Evolutionary conservation across 2,329 filamentous ascomycete species (phyloP).

Genomic region (Cercospora zeina): DNA sequence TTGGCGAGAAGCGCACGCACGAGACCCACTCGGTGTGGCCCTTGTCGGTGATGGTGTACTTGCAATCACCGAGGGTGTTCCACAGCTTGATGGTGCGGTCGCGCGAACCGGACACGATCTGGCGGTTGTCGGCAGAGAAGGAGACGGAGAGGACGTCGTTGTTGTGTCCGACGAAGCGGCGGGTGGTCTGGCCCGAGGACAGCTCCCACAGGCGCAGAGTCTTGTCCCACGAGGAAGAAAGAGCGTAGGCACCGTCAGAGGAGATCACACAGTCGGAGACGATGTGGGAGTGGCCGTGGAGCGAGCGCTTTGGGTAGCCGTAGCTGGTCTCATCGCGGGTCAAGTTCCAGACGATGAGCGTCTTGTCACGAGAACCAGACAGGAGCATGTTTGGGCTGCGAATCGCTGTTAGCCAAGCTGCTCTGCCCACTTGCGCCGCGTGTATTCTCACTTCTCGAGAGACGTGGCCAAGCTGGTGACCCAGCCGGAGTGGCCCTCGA

Average conservation of each 20-base stretch:
- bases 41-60: constrained; percentile 99
- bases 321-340: constrained; percentile 98
- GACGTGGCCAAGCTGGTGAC: constrained; percentile 98
- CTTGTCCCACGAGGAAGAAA: constrained; percentile 99
- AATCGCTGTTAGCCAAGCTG: constrained; percentile 16
- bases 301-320: constrained; percentile 98
- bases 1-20: constrained; percentile 98
- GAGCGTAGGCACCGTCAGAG: constrained; percentile 97
- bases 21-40: constrained; percentile 99
- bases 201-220: constrained; percentile 99
- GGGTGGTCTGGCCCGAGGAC: constrained; percentile 92
- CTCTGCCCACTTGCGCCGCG: constrained; percentile 40
- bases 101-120: constrained; percentile 98
- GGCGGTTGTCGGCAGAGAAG: constrained; percentile 99
- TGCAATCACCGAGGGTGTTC: constrained; percentile 99
- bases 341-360: constrained; percentile 99
- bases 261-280: constrained; percentile 99
- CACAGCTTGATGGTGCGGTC: constrained; percentile 99
- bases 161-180: constrained; percentile 98
- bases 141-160: constrained; percentile 99
- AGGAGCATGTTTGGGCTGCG: constrained; percentile 97
- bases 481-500: constrained; percentile 95
- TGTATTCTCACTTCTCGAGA: constrained; percentile 76
- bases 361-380: constrained; percentile 96
- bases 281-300: constrained; percentile 99